These are phyloP conservation scores for Eucalyptus guilfoylei DNA, from an alignment of 345 rosid species.

Conservation along the genomic window DNA sequence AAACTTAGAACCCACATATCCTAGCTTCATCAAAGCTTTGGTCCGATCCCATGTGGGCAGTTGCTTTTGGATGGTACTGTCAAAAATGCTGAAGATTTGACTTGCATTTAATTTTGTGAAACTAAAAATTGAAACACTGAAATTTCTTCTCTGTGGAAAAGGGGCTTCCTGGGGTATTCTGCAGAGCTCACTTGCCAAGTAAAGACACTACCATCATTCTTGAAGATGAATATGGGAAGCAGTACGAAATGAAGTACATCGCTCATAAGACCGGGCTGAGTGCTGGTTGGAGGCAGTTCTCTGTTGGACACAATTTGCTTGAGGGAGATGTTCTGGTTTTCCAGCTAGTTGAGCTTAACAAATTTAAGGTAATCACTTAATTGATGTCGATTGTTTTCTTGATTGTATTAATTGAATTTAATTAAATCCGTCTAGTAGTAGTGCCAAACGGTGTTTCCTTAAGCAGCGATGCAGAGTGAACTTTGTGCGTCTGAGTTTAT, in stretches of 20 bases:
- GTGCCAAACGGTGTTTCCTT: not conserved
- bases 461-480: not conserved
- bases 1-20: constrained; percentile 38
- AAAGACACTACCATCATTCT: constrained; percentile 35
- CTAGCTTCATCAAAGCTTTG: constrained; percentile 48
- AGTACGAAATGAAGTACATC: constrained; percentile 37
- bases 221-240: constrained; percentile 50
- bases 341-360: constrained; percentile 47
- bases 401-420: not conserved
- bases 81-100: not conserved
- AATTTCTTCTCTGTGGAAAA: constrained; percentile 1
- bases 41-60: constrained; percentile 62
- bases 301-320: constrained; percentile 46
- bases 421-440: not conserved
- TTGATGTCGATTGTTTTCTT: not conserved
- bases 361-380: constrained; percentile 45
- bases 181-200: constrained; percentile 38
- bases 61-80: constrained; percentile 61
- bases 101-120: not conserved
- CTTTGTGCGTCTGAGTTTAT: not conserved
- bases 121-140: not conserved
- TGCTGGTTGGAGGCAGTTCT: constrained; percentile 91
- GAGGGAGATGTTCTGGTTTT: constrained; percentile 82
- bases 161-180: constrained; percentile 83
- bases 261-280: constrained; percentile 71